phyloP scores from a whole-genome alignment of 768 basidiomycete species.

The Heimioporus sp. region DNA sequence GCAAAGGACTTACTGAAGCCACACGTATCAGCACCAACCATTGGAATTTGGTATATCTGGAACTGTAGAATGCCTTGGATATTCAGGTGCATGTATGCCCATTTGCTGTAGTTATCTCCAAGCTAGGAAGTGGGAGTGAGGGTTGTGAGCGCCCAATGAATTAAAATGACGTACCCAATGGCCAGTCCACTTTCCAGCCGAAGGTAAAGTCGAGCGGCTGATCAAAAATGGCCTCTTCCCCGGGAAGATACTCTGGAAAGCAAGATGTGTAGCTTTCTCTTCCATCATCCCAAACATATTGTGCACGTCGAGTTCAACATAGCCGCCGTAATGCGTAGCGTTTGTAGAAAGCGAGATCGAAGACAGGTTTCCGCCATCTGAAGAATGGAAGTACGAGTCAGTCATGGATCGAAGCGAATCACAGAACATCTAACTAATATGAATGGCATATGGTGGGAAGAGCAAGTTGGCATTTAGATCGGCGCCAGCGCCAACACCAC shows the following conservation, averaged over 20 bases:
- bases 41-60: constrained; percentile 80
- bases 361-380: constrained; percentile 52
- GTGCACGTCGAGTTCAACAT: constrained; percentile 64
- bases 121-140: no score
- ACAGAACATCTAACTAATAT: constrained; percentile 50
- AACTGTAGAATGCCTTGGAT: constrained; percentile 80
- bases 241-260: constrained; percentile 50
- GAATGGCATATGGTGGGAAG: constrained; percentile 64
- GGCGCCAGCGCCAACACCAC: constrained; percentile 51
- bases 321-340: constrained; percentile 63
- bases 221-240: constrained; percentile 71
- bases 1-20: constrained; percentile 24
- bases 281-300: constrained; percentile 75
- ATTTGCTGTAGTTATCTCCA: constrained; percentile 75
- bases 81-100: constrained; percentile 67
- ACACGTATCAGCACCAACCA: constrained; percentile 75
- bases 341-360: constrained; percentile 65
- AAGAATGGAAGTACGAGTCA: neutral
- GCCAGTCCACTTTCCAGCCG: constrained; percentile 66
- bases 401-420: neutral
- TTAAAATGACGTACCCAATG: constrained; percentile 66
- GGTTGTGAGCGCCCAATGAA: no score
- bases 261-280: constrained; percentile 61
- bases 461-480: constrained; percentile 50
- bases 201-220: constrained; percentile 66